These are phyloP conservation scores for Cyberlindnera nakhonratchasimensis DNA, from an alignment of 805 yeast species.

Conservation along the genomic window DNA sequence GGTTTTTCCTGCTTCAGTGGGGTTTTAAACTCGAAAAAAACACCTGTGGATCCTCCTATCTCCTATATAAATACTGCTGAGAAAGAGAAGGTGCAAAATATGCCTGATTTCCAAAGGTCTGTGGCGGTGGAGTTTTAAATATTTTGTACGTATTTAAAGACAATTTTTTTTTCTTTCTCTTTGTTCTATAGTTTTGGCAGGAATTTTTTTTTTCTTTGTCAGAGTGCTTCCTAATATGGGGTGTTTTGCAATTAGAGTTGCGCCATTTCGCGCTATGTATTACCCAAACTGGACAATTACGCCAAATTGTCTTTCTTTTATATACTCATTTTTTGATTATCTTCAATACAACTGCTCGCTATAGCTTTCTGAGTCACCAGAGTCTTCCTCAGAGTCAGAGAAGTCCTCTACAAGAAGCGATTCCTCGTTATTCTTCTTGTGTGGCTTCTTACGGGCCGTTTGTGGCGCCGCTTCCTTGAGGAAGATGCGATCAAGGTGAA, in stretches of 20 bases:
- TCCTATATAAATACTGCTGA: too few relatives aligned
- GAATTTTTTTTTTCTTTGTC: conserved; percentile 1
- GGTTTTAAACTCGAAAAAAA: too few relatives aligned
- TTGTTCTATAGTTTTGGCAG: conserved; percentile 3
- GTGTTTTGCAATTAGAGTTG: conserved; percentile 3
- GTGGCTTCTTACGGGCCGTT: neutral
- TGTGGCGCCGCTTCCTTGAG: neutral
- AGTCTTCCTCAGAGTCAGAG: conserved; percentile 1
- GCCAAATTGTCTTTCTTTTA: neutral
- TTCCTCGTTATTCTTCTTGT: neutral
- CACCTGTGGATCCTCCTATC: too few relatives aligned
- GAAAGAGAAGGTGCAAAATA: too few relatives aligned
- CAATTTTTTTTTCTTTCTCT: conserved; percentile 1
- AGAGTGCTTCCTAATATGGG: neutral
- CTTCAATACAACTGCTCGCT: neutral
- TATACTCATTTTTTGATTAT: neutral
- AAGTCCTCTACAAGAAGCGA: neutral
- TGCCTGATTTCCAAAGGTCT: too few relatives aligned
- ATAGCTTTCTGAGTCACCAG: neutral
- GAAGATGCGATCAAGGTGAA: conserved; percentile 17
- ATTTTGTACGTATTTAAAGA: neutral
- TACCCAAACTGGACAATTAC: neutral
- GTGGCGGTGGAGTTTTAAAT: neutral
- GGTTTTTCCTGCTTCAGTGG: too few relatives aligned
- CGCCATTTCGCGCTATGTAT: conserved; percentile 3